These are phyloP conservation scores for Mucor mucedo DNA, from an alignment of 371 early-diverging fungal species.

Conservation along the genomic window DNA sequence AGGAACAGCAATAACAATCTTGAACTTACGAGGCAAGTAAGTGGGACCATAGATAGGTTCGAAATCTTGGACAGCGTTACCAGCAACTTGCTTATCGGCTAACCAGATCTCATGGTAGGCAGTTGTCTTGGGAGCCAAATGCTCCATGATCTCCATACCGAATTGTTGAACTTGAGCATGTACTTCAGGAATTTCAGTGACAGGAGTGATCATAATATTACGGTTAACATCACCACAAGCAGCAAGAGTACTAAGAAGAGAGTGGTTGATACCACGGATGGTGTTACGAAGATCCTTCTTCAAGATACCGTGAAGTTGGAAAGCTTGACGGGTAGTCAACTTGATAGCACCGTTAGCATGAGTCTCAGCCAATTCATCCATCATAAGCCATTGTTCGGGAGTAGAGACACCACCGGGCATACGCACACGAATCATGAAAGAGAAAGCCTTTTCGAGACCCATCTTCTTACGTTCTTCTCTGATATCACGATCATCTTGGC, in stretches of 20 bases:
- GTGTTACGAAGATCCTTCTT: conserved; percentile 86
- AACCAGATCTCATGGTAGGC: conserved; percentile 97
- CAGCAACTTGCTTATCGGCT: conserved; percentile 85
- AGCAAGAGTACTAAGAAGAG: conserved; percentile 88
- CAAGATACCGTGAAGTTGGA: conserved; percentile 94
- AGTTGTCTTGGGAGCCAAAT: conserved; percentile 82
- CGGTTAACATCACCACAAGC: conserved; percentile 98
- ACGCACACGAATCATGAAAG: conserved; percentile 95
- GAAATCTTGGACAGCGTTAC: conserved; percentile 75
- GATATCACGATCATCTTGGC: conserved; percentile 94
- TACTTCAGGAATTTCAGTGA: conserved; percentile 78
- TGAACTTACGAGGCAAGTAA: conserved; percentile 95
- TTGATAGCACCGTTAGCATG: conserved; percentile 89
- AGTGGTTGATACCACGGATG: conserved; percentile 88
- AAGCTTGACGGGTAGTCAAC: conserved; percentile 93
- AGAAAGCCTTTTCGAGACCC: conserved; percentile 88
- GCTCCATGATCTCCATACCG: conserved; percentile 69
- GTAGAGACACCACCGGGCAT: conserved; percentile 91
- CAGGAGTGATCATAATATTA: conserved; percentile 91
- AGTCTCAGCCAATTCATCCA: conserved; percentile 84
- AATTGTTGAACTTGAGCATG: conserved; percentile 82
- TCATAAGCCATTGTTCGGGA: conserved; percentile 88
- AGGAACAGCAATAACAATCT: conserved; percentile 93
- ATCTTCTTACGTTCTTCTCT: conserved; percentile 84
- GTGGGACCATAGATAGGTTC: conserved; percentile 93